Conservation (phyloP, 148 eudicot species). For the Cornus controversa region DNA sequence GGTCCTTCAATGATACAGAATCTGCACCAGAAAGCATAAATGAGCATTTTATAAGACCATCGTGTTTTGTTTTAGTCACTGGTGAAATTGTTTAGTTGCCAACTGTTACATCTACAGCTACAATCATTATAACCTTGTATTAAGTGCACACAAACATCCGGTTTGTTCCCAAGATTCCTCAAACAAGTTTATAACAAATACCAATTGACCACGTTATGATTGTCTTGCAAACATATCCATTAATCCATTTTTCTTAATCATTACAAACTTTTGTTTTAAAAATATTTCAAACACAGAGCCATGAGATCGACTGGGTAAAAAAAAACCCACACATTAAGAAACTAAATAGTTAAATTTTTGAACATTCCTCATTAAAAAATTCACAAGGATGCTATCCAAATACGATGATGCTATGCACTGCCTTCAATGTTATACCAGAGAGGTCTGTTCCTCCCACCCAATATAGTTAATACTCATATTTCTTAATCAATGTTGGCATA, state of each 20-base stretch:
- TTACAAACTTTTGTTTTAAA: background rate
- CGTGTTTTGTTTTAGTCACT: too few species aligned
- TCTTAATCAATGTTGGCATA: too few species aligned
- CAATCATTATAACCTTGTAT: background rate
- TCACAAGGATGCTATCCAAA: background rate
- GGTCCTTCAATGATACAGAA: conserved; percentile 98
- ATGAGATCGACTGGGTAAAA: background rate
- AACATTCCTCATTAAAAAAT: background rate
- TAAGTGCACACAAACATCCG: background rate
- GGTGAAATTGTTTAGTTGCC: too few species aligned
- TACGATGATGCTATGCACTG: background rate
- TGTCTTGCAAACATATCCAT: background rate
- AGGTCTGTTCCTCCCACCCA: too few species aligned
- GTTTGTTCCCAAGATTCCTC: background rate
- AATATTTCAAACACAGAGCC: background rate
- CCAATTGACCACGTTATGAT: background rate
- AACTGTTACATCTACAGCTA: too few species aligned
- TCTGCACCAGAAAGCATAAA: conserved; percentile 32
- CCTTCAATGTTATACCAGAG: too few species aligned
- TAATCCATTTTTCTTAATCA: background rate
- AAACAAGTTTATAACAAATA: background rate
- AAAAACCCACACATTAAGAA: background rate
- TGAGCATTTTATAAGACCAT: too few species aligned
- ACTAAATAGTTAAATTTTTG: too few species aligned
- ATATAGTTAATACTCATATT: too few species aligned